Evolutionary conservation across 2,329 filamentous ascomycete genomes (phyloP).

Genomic region (Paecilomyces niveus): DNA sequence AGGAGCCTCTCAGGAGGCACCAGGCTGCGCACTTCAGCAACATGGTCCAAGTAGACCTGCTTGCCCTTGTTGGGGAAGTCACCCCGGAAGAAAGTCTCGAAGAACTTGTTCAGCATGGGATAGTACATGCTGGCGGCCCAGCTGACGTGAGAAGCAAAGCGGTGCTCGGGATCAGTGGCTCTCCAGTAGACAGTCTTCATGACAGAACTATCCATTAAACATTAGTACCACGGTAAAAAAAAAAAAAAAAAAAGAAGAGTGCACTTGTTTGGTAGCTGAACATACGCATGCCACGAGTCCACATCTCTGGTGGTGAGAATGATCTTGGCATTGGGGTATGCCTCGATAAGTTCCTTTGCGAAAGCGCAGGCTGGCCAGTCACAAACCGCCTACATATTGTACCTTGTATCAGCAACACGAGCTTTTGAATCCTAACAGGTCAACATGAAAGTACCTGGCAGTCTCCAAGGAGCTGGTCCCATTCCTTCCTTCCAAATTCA

Average conservation of each 20-base stretch:
- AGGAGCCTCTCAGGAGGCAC: constrained; percentile 45
- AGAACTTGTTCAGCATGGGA: constrained; percentile 48
- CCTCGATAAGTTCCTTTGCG: constrained; percentile 61
- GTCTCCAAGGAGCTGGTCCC: constrained; percentile 61
- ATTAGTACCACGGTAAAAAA: not conserved
- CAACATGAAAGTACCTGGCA: constrained; percentile 36
- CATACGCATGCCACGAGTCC: constrained; percentile 53
- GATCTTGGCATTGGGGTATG: constrained; percentile 66
- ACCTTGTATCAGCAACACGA: constrained; percentile 5
- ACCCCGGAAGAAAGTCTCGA: constrained; percentile 60
- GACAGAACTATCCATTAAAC: constrained; percentile 38
- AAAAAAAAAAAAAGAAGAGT: no score
- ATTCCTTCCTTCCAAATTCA: constrained; percentile 59
- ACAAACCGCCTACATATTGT: constrained; percentile 48
- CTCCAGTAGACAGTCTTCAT: constrained; percentile 64
- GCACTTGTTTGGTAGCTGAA: constrained; percentile 1
- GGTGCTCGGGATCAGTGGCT: constrained; percentile 56
- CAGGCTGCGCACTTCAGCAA: constrained; percentile 44
- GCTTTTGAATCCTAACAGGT: not conserved
- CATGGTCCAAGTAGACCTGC: constrained; percentile 53
- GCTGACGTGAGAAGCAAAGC: constrained; percentile 48
- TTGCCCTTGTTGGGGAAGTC: constrained; percentile 61
- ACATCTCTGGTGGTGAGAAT: constrained; percentile 61
- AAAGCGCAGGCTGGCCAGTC: constrained; percentile 64
- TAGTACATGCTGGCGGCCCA: constrained; percentile 55